These are phyloP conservation scores for Singerocomus inundabilis DNA, from an alignment of 1,284 basidiomycete genomes.

Conservation along the genomic window DNA sequence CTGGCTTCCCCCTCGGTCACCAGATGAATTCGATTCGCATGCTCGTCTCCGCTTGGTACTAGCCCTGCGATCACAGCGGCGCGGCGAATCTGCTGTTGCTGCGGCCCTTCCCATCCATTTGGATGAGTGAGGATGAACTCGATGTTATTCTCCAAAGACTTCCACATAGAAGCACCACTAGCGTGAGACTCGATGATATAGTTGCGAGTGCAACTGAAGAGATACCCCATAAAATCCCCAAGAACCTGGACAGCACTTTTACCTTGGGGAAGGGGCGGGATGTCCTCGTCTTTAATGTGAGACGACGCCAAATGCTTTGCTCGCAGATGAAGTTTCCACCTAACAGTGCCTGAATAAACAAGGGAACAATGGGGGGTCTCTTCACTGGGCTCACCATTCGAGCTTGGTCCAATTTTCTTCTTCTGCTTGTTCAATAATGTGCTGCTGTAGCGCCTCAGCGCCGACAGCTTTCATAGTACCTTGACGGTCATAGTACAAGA, in stretches of 20 bases:
- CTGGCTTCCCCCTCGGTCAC: constrained; percentile 53
- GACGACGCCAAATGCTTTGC: constrained; percentile 32
- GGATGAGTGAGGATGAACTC: constrained; percentile 43
- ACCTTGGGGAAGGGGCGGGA: constrained; percentile 45
- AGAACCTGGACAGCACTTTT: constrained; percentile 47
- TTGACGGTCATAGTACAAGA: constrained; percentile 49
- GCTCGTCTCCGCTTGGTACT: constrained; percentile 23
- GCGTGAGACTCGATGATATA: constrained; percentile 50
- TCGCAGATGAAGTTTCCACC: constrained; percentile 60
- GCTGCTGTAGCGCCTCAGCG: constrained; percentile 44
- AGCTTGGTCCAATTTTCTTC: constrained; percentile 45
- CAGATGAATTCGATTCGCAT: constrained; percentile 38
- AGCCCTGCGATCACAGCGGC: constrained; percentile 36
- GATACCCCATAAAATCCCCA: constrained; percentile 51
- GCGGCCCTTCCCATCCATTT: constrained; percentile 44
- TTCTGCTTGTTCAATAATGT: constrained; percentile 40
- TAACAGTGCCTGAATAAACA: constrained; percentile 21
- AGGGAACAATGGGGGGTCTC: neutral
- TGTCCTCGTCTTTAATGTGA: constrained; percentile 26
- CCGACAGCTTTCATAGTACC: constrained; percentile 46
- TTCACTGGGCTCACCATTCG: constrained; percentile 42
- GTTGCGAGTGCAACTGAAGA: constrained; percentile 42
- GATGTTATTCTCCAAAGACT: constrained; percentile 31
- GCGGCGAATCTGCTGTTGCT: constrained; percentile 38
- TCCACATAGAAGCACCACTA: constrained; percentile 39